These are phyloP conservation scores for Thraustotheca clavata DNA, from an alignment of 352 stramenopile species.

Conservation along the genomic window DNA sequence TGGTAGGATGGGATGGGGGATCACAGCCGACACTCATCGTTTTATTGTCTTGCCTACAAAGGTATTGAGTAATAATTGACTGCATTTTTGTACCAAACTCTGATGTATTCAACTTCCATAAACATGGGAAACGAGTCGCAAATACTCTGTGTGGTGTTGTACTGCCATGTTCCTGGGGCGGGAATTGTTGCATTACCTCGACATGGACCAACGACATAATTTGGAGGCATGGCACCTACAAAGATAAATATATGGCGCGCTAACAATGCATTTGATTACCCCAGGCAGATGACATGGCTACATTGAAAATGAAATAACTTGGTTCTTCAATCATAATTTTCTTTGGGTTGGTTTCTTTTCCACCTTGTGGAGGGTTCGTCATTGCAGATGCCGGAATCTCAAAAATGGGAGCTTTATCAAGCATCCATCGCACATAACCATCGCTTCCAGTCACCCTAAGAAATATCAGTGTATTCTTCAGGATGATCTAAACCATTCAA, in stretches of 20 bases:
- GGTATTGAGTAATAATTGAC: not conserved
- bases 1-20: conserved; percentile 38
- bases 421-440: conserved; percentile 46
- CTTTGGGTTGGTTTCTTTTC: conserved; percentile 30
- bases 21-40: conserved; percentile 47
- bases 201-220: conserved; percentile 32
- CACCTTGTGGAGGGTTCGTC: conserved; percentile 31
- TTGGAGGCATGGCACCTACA: conserved; percentile 40
- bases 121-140: conserved; percentile 66
- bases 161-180: not conserved
- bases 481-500: conserved; percentile 32
- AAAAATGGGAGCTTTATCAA: conserved; percentile 41
- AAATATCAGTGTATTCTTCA: not conserved
- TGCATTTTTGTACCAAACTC: conserved; percentile 15
- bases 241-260: too few relatives aligned
- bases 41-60: conserved; percentile 10
- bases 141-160: conserved; percentile 35
- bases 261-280: conserved; percentile 16
- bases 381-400: conserved; percentile 44
- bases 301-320: conserved; percentile 66
- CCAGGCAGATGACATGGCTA: conserved; percentile 46
- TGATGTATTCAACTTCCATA: conserved; percentile 70
- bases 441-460: conserved; percentile 32
- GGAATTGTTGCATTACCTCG: conserved; percentile 36
- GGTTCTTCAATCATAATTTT: conserved; percentile 57